Evolutionary conservation across 331 rosid genomes (phyloP).

Genomic region (Quercus phellos): DNA sequence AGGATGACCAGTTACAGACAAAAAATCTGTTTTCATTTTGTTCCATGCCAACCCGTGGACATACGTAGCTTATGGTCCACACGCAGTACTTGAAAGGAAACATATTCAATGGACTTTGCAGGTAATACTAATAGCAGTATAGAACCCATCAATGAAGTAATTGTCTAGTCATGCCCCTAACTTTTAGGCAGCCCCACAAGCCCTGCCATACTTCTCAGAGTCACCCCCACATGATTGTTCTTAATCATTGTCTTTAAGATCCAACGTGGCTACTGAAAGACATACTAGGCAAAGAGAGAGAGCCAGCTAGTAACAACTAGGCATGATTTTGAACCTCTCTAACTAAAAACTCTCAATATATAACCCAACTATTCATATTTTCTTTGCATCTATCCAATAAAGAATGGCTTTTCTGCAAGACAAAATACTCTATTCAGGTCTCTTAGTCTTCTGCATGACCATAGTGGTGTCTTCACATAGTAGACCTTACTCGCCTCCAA

Average conservation of each 20-base stretch:
- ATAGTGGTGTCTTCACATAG: conserved; percentile 41
- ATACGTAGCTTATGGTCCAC: conserved; percentile 17
- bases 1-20: not conserved
- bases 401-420: conserved; percentile 48
- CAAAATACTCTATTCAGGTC: conserved; percentile 22
- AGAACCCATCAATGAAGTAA: conserved; percentile 30
- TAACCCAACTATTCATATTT: conserved; percentile 14
- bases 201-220: conserved; percentile 45
- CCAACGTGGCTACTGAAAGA: conserved; percentile 27
- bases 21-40: not conserved
- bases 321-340: conserved; percentile 38
- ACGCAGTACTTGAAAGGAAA: conserved; percentile 14
- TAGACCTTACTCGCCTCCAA: conserved; percentile 52
- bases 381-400: conserved; percentile 16
- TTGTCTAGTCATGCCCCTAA: conserved; percentile 23
- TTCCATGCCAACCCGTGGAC: not conserved
- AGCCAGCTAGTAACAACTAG: conserved; percentile 91
- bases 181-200: conserved; percentile 42
- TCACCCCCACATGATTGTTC: conserved; percentile 42
- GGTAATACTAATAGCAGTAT: not conserved
- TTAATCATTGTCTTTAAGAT: conserved; percentile 30
- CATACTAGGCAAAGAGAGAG: conserved; percentile 17
- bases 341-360: conserved; percentile 37
- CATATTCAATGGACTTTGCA: conserved; percentile 18
- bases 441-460: conserved; percentile 39